Base-by-base conservation (phyloP, 2,329 filamentous ascomycete genomes). In the Aspergillus amoenus region DNA sequence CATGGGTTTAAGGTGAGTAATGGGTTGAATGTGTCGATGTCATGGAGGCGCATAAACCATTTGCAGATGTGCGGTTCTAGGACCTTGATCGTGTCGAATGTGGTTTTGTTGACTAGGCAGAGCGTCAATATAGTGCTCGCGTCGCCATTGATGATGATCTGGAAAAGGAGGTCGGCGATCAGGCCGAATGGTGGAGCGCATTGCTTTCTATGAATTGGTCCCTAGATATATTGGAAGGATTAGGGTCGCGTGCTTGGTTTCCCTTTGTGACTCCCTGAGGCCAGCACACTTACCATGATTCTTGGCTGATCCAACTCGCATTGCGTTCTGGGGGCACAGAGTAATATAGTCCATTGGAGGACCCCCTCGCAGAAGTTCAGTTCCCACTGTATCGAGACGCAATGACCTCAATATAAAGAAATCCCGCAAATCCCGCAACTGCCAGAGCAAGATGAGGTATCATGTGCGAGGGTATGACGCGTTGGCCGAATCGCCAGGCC, bases 11-110 rank as follows among this genome's bases (percentile, higher is more conserved):
- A 44, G 12, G 76, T 71, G 61, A 88, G 84, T 13, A 86, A 80
- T 8, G 74, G 73, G 59, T 85, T 79, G 62, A 88, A 87, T 9
- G 82, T 82, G 24, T 82, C 76, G 4, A 80, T 82, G 53, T 86
- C 86, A 63, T 82, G 76, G n/a, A 56, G 50, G 17, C 66, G 67
- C 58, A 69, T 63, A 46, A 69, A 70, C 55, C 62, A 66, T n/a
- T 52, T 57, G 41, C 67, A 70, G 30, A 70, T 65, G 30, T 69
- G 62, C 18, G 61, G 59, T 43, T 70, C 68, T 24, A 69, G 59
- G 7, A 60, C 42, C 51, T 64, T 66, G 51, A 69, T 67, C 3
- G 61, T 62, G 30, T 67, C 63, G 45, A 67, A 66, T 22, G 68
- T 69, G 8, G 61, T 60, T 46, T 60, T 66, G 57, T 70, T 70